These are phyloP conservation scores for Fusarium pseudocircinatum DNA, from an alignment of 2,329 filamentous ascomycete species.

Conservation along the genomic window DNA sequence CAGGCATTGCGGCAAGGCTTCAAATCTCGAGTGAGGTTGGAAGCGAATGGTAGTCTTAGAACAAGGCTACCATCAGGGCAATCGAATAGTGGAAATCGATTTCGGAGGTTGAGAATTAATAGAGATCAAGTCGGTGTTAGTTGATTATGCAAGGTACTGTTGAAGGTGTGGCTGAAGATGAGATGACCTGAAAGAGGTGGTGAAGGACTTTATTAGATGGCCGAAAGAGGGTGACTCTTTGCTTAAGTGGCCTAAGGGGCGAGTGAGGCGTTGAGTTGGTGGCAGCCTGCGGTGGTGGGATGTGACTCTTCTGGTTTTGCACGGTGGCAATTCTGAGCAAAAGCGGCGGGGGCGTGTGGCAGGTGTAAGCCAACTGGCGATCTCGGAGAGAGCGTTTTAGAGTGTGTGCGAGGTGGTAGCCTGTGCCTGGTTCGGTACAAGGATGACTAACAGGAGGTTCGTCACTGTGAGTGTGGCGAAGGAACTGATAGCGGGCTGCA, in stretches of 20 bases:
- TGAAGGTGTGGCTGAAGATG: constrained; percentile 40
- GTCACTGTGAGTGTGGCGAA: constrained; percentile 43
- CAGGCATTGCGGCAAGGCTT: constrained; percentile 64
- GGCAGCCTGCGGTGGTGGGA: constrained; percentile 43
- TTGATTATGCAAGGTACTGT: constrained; percentile 46
- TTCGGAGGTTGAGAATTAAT: constrained; percentile 24
- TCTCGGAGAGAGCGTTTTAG: constrained; percentile 51
- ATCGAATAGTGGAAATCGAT: constrained; percentile 18
- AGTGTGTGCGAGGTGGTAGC: constrained; percentile 44
- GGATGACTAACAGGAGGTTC: constrained; percentile 40
- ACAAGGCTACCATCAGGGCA: constrained; percentile 49
- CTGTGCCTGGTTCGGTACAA: constrained; percentile 36
- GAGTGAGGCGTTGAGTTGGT: constrained; percentile 42
- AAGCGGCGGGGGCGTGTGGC: constrained; percentile 43
- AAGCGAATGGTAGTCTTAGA: constrained; percentile 45
- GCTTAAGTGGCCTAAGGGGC: constrained; percentile 48
- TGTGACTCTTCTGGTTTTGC: constrained; percentile 51
- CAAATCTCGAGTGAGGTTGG: constrained; percentile 39
- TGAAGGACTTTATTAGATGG: constrained; percentile 44
- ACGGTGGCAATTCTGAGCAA: constrained; percentile 51
- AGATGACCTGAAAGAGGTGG: constrained; percentile 37
- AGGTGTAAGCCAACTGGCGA: constrained; percentile 50
- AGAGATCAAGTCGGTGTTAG: constrained; percentile 31
- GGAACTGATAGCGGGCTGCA: constrained; percentile 33
- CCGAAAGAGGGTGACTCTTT: constrained; percentile 48